A percentile compares a stretch with the other conserved stretches of the same genome.
phyloP scores from a whole-genome alignment of 1,139 yeast genomes.

The Nakaseomyces delphensis region DNA sequence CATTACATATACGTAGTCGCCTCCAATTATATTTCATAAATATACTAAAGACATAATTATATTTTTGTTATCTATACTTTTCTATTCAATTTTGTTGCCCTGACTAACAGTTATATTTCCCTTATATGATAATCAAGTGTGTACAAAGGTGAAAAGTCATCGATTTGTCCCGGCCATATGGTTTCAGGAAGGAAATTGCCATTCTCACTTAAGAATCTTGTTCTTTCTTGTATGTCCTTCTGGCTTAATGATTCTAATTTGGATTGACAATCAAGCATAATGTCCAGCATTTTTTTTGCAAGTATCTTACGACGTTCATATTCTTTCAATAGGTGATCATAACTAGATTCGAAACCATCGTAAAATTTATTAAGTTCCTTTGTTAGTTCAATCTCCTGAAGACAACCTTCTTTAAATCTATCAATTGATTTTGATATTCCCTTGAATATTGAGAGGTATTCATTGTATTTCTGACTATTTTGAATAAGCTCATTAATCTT shows the following conservation, averaged over 20 bases:
- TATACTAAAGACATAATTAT: no score
- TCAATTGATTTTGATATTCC: constrained; percentile 22
- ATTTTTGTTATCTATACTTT: background rate
- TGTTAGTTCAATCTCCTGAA: constrained; percentile 27
- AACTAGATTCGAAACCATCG: constrained; percentile 40
- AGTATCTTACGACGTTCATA: constrained; percentile 39
- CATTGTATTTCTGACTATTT: constrained; percentile 24
- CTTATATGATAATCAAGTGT: constrained; percentile 20
- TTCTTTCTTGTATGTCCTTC: constrained; percentile 37
- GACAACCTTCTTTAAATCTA: constrained; percentile 22
- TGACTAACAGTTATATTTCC: constrained; percentile 9
- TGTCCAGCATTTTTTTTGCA: constrained; percentile 34
- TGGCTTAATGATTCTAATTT: constrained; percentile 33
- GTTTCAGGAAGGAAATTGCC: constrained; percentile 49
- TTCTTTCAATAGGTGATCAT: constrained; percentile 43
- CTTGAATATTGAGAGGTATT: constrained; percentile 22
- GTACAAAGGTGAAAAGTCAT: constrained; percentile 27
- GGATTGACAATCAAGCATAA: constrained; percentile 36
- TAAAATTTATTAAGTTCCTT: constrained; percentile 40
- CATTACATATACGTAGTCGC: no score
- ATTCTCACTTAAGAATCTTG: constrained; percentile 36
- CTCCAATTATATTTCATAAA: no score
- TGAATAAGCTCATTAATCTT: constrained; percentile 23
- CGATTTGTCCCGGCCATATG: constrained; percentile 40
- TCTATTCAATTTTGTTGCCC: background rate